A percentile compares a stretch with the other conserved stretches of the same genome.
These are phyloP conservation scores for Fusarium pilosicola DNA, from an alignment of 2,329 filamentous ascomycete genomes.

Conservation along the genomic window DNA sequence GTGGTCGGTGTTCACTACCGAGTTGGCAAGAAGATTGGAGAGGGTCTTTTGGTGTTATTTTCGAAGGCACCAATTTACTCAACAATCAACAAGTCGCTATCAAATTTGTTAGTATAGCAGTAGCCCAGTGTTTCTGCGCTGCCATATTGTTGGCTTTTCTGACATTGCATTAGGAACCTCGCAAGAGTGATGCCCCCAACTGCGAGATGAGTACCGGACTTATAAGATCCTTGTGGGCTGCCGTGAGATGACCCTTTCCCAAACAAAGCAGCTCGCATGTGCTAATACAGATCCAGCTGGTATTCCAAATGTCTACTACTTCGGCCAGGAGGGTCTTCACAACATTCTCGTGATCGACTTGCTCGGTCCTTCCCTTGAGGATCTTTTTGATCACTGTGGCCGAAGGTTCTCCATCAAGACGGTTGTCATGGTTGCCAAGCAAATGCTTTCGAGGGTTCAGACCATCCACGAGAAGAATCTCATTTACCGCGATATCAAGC, in stretches of 20 bases:
- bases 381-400: conserved; percentile 97
- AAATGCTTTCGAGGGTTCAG: conserved; percentile 95
- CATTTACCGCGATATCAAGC: conserved; percentile 99
- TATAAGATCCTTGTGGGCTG: conserved; percentile 99
- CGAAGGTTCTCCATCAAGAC: conserved; percentile 96
- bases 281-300: conserved; percentile 70
- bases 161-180: conserved; percentile 77
- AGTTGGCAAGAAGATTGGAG: conserved; percentile 99
- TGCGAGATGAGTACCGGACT: conserved; percentile 97
- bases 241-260: conserved; percentile 70
- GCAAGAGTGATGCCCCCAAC: conserved; percentile 97
- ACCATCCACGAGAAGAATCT: conserved; percentile 98
- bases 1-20: conserved; percentile 99
- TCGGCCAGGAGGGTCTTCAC: conserved; percentile 97
- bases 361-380: conserved; percentile 92
- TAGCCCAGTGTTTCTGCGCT: background rate
- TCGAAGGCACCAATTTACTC: conserved; percentile 96
- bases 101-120: conserved; percentile 81
- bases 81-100: conserved; percentile 99
- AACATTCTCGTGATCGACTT: conserved; percentile 99
- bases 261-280: conserved; percentile 45
- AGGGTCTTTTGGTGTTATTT: conserved; percentile 99
- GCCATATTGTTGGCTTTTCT: background rate
- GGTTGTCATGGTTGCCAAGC: conserved; percentile 98
- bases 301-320: conserved; percentile 99